Base-by-base conservation (phyloP, 495 filamentous ascomycete species). In the Parathielavia hyrcaniae region DNA sequence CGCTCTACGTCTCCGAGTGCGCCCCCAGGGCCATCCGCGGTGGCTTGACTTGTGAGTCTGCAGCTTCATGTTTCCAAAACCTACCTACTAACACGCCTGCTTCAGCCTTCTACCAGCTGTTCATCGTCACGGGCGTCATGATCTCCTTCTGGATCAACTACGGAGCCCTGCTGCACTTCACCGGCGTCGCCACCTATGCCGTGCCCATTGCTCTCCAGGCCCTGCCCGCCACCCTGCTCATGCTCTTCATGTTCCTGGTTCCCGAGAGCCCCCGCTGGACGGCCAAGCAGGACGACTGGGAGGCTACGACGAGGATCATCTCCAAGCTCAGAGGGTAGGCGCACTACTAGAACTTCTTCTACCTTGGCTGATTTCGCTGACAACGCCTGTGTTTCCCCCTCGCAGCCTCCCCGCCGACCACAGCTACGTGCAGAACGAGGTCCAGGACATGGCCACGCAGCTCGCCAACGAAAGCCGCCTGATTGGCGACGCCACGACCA, bases 1-100 rank as follows among this genome's bases (percentile, higher is more conserved):
- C 83, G 13, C 72, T 83, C 32, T 78, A 78, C 43, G 73, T 80
- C 20, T 74, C 75, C 32, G 86, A 90, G 62, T 88, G 86, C 53
- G 84, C 86, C 12, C 86, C 86, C 5, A 76, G 86, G 45, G 84
- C 83, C 38, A 87, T 88, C 61, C 85, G 86, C 46, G 86, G 86
- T 32, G 80, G 80, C 19, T 71, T 90, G 38, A 88, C 83, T 30
- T 30, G 26, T 30, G 26, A 84, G 84, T 50, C 35, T 35, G 30
- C 20, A 11, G 46, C 23, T n/a, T 45, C 2, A 3, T 45, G 1
- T 45, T 3, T 8, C 17, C 22, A 2, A 30, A 6, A 6, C 22
- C n/a, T n/a, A 2, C 43, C 2, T 45, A 17, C 22, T 45, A n/a
- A 19, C 22, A 17, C n/a, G 2, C n/a, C 9, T n/a, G 8, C 2